Percentiles rank a stretch among this genome's conserved stretches.
Evolutionary conservation across 2,329 filamentous ascomycete species (phyloP).

Genomic region (Byssochlamys sp.): DNA sequence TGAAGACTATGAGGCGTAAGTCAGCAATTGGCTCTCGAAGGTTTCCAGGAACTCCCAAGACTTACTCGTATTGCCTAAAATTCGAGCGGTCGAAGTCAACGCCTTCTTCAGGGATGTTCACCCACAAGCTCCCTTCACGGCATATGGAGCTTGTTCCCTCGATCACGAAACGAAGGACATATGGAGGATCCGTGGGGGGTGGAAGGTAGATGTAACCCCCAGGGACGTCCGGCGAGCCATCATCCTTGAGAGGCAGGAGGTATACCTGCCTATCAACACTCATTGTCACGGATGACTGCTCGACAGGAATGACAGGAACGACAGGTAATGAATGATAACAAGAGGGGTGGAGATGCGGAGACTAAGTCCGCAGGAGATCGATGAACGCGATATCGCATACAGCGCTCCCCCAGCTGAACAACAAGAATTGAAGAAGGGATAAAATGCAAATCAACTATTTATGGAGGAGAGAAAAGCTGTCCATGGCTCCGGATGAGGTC

Average conservation of each 20-base stretch:
- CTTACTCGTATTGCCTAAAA: conserved; percentile 84
- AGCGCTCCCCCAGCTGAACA: not conserved
- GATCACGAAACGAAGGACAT: conserved; percentile 78
- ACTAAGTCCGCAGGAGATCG: not conserved
- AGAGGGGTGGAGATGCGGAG: not conserved
- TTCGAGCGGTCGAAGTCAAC: conserved; percentile 64
- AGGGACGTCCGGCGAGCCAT: conserved; percentile 80
- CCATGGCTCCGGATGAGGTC: not conserved
- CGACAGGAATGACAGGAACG: not conserved
- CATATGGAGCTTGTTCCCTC: conserved; percentile 94
- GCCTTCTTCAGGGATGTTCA: conserved; percentile 78
- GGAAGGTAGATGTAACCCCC: conserved; percentile 88
- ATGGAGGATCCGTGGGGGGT: conserved; percentile 60
- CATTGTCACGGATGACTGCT: conserved; percentile 11
- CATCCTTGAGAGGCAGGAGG: conserved; percentile 79
- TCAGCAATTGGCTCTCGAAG: not conserved
- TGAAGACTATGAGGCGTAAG: conserved; percentile 47
- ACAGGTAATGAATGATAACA: not conserved
- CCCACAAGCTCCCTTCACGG: conserved; percentile 86
- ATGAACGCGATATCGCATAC: not conserved
- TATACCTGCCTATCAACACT: conserved; percentile 52
- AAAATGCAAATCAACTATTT: not conserved
- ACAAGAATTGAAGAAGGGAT: not conserved
- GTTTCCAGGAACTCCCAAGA: conserved; percentile 5
- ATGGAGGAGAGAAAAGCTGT: not conserved